Evolutionary conservation across 441 rosid genomes (phyloP).

Genomic region (Populus hybrid): DNA sequence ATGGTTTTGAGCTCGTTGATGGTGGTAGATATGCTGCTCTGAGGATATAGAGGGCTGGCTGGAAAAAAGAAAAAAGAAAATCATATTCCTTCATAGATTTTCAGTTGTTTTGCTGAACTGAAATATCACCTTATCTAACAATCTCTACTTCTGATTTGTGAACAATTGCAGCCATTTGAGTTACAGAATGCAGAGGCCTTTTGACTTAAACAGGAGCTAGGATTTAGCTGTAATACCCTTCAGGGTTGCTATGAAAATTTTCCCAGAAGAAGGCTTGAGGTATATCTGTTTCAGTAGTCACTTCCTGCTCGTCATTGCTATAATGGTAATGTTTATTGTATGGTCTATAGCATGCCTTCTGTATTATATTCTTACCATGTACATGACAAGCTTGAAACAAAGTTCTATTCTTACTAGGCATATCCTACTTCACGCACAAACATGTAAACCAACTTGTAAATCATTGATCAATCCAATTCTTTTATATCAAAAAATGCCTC

Average conservation of each 20-base stretch:
- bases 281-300: no score
- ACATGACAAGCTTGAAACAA: not conserved
- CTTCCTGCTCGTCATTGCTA: no score
- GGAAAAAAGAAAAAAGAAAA: no score
- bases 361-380: not conserved
- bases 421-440: not conserved
- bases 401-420: not conserved
- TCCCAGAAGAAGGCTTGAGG: no score
- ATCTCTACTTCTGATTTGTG: no score
- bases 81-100: conserved; percentile 1
- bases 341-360: no score
- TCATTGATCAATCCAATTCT: conserved; percentile 11
- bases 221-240: no score
- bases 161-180: not conserved
- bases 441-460: not conserved
- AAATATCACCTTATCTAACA: not conserved
- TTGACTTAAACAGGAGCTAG: not conserved
- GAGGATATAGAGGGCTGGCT: no score
- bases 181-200: not conserved
- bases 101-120: not conserved
- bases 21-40: no score
- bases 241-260: no score
- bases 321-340: no score
- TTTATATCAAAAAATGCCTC: not conserved
- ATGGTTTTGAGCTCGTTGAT: no score